phyloP scores from a whole-genome alignment of 179 eudicot genomes.

The Dionaea muscipula region DNA sequence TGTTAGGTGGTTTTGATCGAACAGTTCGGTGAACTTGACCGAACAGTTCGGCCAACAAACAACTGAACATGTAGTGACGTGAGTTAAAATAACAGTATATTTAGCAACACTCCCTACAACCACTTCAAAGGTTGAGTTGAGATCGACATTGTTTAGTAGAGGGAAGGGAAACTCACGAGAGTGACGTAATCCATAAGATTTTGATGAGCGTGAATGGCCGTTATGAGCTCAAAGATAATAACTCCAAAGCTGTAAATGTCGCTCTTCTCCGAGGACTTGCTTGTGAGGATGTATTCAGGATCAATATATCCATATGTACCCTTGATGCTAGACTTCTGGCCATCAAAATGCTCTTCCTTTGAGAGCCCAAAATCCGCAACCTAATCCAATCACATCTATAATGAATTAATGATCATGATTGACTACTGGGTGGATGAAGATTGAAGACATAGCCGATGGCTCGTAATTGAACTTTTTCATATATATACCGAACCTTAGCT shows the following conservation, averaged over 20 bases:
- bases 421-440: too few relatives aligned
- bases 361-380: constrained; percentile 98
- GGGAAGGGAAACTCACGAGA: constrained; percentile 43
- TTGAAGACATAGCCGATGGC: too few relatives aligned
- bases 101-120: too few relatives aligned
- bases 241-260: constrained; percentile 90
- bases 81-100: too few relatives aligned
- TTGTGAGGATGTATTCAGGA: constrained; percentile 69
- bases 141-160: too few relatives aligned
- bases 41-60: too few relatives aligned
- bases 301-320: constrained; percentile 98
- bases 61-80: too few relatives aligned
- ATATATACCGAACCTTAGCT: too few relatives aligned
- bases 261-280: constrained; percentile 66
- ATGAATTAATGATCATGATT: neutral
- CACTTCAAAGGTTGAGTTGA: too few relatives aligned
- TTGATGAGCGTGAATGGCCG: constrained; percentile 88
- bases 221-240: constrained; percentile 85
- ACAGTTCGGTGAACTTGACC: too few relatives aligned
- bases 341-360: constrained; percentile 69
- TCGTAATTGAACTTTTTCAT: too few relatives aligned
- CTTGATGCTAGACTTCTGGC: constrained; percentile 70
- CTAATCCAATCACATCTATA: constrained; percentile 20
- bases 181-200: constrained; percentile 85
- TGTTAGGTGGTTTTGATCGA: too few relatives aligned